phyloP scores from a whole-genome alignment of 164 flowering plant genomes.

The Buxus sempervirens region DNA sequence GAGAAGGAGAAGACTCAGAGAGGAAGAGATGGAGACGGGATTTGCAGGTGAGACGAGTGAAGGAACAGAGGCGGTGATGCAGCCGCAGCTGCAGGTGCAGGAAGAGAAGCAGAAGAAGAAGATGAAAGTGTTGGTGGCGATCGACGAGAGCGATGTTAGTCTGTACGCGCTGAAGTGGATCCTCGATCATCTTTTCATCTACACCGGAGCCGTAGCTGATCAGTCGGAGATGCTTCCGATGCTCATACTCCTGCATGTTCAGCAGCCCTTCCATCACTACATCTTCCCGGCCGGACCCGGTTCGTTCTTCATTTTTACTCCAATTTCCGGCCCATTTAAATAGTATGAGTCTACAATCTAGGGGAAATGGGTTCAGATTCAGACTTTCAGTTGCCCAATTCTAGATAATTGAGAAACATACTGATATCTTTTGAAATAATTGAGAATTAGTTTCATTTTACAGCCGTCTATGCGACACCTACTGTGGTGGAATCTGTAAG shows the following conservation, averaged over 20 bases:
- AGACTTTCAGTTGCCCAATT: too few relatives aligned
- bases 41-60: constrained; percentile 1
- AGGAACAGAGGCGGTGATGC: neutral
- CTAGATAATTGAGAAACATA: too few relatives aligned
- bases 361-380: too few relatives aligned
- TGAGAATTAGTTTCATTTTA: too few relatives aligned
- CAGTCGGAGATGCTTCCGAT: constrained; percentile 6
- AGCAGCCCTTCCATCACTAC: constrained; percentile 46
- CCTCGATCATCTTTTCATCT: constrained; percentile 30
- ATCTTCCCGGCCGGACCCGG: constrained; percentile 58
- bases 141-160: constrained; percentile 64
- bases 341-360: too few relatives aligned
- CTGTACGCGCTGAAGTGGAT: constrained; percentile 59
- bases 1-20: too few relatives aligned
- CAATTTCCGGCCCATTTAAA: too few relatives aligned
- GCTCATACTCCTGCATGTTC: constrained; percentile 42
- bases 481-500: constrained; percentile 27
- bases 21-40: neutral
- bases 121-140: constrained; percentile 60
- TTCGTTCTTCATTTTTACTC: neutral
- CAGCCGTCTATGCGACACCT: constrained; percentile 30
- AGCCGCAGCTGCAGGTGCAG: constrained; percentile 1
- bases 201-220: constrained; percentile 3
- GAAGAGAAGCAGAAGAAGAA: constrained; percentile 16
- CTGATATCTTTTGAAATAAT: too few relatives aligned